A percentile compares a stretch with the other conserved stretches of the same genome.
phyloP scores from a whole-genome alignment of 306 rosid genomes.

The Vigna nakashimae region DNA sequence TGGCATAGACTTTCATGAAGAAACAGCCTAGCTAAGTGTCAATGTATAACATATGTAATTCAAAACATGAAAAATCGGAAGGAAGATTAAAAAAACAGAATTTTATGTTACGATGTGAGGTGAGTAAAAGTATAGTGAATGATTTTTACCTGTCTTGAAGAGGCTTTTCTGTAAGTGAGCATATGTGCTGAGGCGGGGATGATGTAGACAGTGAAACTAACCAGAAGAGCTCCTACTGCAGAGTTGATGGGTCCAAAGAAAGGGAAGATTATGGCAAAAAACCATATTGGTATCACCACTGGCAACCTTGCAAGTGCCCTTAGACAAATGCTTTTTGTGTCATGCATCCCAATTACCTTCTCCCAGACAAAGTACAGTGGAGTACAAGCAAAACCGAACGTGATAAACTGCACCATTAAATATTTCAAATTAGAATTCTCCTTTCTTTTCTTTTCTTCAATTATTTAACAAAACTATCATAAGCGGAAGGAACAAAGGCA shows the following conservation, averaged over 20 bases:
- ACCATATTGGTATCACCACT: conserved; percentile 96
- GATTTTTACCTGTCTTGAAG: conserved; percentile 82
- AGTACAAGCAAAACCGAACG: conserved; percentile 96
- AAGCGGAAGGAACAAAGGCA: background rate
- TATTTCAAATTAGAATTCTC: background rate
- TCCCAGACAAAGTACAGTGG: conserved; percentile 99
- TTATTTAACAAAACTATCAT: background rate
- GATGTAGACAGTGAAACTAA: conserved; percentile 97
- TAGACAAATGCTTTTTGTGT: conserved; percentile 79
- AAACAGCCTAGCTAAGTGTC: background rate
- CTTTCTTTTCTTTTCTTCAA: background rate
- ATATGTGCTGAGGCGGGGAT: conserved; percentile 87
- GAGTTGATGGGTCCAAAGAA: conserved; percentile 98
- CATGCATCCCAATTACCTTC: conserved; percentile 98
- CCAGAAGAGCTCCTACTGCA: conserved; percentile 92
- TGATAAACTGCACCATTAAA: conserved; percentile 77
- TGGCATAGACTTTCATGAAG: conserved; percentile 8
- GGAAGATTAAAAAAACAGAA: background rate
- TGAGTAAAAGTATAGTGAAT: background rate
- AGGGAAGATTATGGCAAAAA: conserved; percentile 91
- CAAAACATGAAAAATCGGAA: no score
- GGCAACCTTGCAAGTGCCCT: conserved; percentile 94
- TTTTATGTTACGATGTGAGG: background rate
- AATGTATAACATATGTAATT: background rate
- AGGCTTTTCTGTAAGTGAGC: conserved; percentile 86